Percentiles rank a stretch among this genome's conserved stretches.
Evolutionary conservation across 345 rosid species (phyloP).

Genomic region (Crucihimalaya himalaica): DNA sequence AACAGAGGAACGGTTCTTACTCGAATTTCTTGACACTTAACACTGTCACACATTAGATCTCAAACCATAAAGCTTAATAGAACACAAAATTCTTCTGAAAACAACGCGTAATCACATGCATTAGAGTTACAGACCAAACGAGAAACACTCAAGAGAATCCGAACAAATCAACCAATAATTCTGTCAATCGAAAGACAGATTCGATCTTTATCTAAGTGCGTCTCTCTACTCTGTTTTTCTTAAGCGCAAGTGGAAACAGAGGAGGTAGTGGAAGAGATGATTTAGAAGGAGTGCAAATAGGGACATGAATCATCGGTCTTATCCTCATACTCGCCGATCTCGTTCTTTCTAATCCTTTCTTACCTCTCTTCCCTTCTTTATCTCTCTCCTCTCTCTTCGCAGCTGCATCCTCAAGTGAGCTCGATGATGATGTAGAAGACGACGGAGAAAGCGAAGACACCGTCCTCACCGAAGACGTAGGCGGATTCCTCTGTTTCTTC

Average conservation of each 20-base stretch:
- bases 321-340: conserved; percentile 72
- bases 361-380: conserved; percentile 56
- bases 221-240: conserved; percentile 68
- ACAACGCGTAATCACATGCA: conserved; percentile 18
- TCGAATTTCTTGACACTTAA: conserved; percentile 10
- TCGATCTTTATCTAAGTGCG: conserved; percentile 28
- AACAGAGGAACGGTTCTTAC: conserved; percentile 21
- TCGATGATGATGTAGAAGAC: conserved; percentile 70
- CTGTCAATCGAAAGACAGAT: neutral
- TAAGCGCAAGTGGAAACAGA: conserved; percentile 54
- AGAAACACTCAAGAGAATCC: conserved; percentile 18
- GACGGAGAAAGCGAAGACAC: conserved; percentile 58
- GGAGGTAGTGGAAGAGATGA: conserved; percentile 57
- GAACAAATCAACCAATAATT: conserved; percentile 29
- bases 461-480: conserved; percentile 21
- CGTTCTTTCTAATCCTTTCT: conserved; percentile 77
- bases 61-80: neutral
- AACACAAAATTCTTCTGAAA: conserved; percentile 8
- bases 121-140: conserved; percentile 8
- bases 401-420: conserved; percentile 53
- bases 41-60: conserved; percentile 12
- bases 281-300: conserved; percentile 66
- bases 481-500: conserved; percentile 67
- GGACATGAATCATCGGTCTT: conserved; percentile 81
- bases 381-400: conserved; percentile 44